Conservation (phyloP, 768 basidiomycete genomes). For the Rhodotorula toruloides region DNA sequence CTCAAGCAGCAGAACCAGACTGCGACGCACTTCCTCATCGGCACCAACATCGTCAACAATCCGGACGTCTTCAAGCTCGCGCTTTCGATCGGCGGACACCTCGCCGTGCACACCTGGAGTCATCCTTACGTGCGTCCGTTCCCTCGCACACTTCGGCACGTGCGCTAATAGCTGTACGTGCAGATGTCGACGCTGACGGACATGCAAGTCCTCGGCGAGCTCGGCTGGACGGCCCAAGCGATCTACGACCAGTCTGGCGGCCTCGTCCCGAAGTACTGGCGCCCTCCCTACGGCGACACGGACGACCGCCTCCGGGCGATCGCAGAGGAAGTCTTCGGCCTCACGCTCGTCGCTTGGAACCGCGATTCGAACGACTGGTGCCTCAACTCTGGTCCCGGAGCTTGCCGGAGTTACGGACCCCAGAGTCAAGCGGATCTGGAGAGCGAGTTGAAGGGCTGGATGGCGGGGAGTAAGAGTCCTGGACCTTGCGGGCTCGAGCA, state of each 20-base stretch:
- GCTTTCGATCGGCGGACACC: constrained; percentile 48
- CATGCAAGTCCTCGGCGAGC: constrained; percentile 62
- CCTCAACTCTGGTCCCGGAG: too few species aligned
- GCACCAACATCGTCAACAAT: constrained; percentile 61
- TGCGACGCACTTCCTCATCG: constrained; percentile 90
- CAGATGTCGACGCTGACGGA: constrained; percentile 73
- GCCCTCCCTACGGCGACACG: constrained; percentile 70
- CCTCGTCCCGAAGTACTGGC: constrained; percentile 67
- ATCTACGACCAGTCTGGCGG: constrained; percentile 74
- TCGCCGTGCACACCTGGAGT: constrained; percentile 57
- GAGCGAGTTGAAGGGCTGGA: constrained; percentile 10
- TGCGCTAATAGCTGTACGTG: not conserved
- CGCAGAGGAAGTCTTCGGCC: constrained; percentile 76
- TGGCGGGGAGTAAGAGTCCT: constrained; percentile 2
- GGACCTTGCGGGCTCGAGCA: constrained; percentile 82
- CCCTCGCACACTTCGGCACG: not conserved
- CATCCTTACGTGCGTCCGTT: constrained; percentile 51
- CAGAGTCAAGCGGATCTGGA: constrained; percentile 2
- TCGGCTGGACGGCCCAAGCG: constrained; percentile 75
- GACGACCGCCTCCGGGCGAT: constrained; percentile 80
- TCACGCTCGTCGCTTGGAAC: constrained; percentile 63
- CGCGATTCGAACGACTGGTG: constrained; percentile 52
- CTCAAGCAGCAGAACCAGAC: constrained; percentile 59
- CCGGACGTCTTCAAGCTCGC: constrained; percentile 57
- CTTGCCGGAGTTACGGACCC: constrained; percentile 14